These are phyloP conservation scores for Boletus vinaceobasis DNA, from an alignment of 768 basidiomycete genomes.

Conservation along the genomic window DNA sequence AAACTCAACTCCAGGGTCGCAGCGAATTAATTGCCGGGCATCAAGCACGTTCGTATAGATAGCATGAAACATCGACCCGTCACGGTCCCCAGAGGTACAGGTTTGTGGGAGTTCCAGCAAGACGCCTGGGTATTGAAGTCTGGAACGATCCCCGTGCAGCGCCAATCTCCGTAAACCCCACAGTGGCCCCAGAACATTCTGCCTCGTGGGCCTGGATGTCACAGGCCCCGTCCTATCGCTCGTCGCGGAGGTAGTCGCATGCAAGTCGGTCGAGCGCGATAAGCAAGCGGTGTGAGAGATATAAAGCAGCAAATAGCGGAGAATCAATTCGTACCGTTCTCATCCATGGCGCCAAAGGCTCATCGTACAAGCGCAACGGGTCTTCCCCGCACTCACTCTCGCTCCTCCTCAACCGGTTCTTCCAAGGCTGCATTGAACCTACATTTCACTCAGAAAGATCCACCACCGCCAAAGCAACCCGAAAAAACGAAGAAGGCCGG, in stretches of 20 bases:
- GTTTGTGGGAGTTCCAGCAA: not conserved
- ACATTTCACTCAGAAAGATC: constrained; percentile 68
- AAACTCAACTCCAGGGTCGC: not conserved
- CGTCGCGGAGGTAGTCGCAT: not conserved
- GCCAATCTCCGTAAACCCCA: constrained; percentile 5
- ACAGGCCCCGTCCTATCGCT: not conserved
- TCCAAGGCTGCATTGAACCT: constrained; percentile 58
- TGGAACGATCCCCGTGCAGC: constrained; percentile 1
- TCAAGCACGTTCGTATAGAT: not conserved
- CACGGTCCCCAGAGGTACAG: not conserved
- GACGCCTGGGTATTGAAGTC: not conserved
- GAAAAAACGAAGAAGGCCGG: constrained; percentile 54
- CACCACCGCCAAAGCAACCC: constrained; percentile 37
- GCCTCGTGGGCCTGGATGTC: not conserved
- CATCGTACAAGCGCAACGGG: constrained; percentile 45
- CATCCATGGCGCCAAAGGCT: constrained; percentile 48
- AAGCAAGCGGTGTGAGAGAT: constrained; percentile 10
- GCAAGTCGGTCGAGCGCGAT: constrained; percentile 7
- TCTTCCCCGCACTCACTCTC: constrained; percentile 58
- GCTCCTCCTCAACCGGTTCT: constrained; percentile 52
- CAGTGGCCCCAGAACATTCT: not conserved
- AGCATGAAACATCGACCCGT: not conserved
- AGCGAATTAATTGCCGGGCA: not conserved
- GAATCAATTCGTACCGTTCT: constrained; percentile 25
- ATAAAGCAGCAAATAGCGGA: constrained; percentile 27